Evolutionary conservation across 805 yeast genomes (phyloP).

Genomic region (Yarrowia deformans): DNA sequence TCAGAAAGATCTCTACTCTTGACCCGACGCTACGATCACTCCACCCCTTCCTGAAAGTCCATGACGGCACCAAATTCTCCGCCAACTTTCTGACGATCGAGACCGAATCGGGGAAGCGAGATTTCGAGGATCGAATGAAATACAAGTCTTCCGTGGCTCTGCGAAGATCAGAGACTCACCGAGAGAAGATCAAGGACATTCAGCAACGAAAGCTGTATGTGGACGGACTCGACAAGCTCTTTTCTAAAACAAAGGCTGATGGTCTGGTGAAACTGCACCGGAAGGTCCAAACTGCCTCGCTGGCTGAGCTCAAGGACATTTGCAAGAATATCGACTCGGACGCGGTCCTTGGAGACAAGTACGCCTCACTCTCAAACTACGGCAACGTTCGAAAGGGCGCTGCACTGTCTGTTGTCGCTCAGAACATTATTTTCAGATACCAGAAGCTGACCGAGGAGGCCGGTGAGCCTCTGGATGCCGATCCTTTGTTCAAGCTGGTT

Average conservation of each 20-base stretch:
- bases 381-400: not conserved
- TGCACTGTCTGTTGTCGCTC: conserved; percentile 6
- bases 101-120: conserved; percentile 15
- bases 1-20: not conserved
- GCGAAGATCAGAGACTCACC: not conserved
- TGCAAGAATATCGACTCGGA: not conserved
- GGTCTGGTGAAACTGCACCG: not conserved
- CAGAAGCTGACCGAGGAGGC: conserved; percentile 26
- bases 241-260: not conserved
- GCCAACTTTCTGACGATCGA: conserved; percentile 9
- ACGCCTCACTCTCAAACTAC: not conserved
- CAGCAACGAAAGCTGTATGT: not conserved
- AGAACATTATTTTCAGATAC: conserved; percentile 23
- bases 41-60: conserved; percentile 15
- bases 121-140: conserved; percentile 15
- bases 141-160: not conserved
- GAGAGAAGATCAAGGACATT: not conserved
- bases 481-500: conserved; percentile 12
- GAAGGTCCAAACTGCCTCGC: not conserved
- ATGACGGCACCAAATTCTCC: conserved; percentile 3
- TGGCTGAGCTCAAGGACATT: conserved; percentile 1
- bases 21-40: conserved; percentile 1
- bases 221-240: not conserved
- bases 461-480: not conserved
- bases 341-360: not conserved